A percentile compares a stretch with the other conserved stretches of the same genome.
phyloP scores from a whole-genome alignment of 768 basidiomycete genomes.

The Boletus pseudopeckii region DNA sequence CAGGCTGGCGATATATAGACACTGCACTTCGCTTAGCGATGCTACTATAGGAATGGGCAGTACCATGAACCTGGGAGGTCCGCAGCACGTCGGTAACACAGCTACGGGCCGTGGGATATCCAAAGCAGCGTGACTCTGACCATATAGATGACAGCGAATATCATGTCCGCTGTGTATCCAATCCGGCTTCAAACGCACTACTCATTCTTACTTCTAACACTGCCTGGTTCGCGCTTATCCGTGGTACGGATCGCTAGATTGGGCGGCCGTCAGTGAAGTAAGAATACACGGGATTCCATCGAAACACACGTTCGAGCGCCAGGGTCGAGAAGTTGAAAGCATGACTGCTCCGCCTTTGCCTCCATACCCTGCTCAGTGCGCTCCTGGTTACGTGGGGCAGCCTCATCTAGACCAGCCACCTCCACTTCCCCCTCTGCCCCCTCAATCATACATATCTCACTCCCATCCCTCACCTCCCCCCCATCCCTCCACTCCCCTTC shows the following conservation, averaged over 20 bases:
- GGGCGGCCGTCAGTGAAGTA: neutral
- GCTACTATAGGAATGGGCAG: neutral
- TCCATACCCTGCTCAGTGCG: slow-evolving; percentile 20
- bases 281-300: neutral
- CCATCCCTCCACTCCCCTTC: slow-evolving; percentile 50
- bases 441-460: slow-evolving; percentile 30
- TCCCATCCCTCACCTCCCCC: slow-evolving; percentile 20
- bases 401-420: slow-evolving; percentile 33
- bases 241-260: neutral
- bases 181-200: neutral
- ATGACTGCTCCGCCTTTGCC: slow-evolving; percentile 32
- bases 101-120: neutral
- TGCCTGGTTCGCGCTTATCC: neutral
- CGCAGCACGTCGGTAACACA: neutral
- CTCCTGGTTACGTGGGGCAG: slow-evolving; percentile 7
- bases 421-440: slow-evolving; percentile 50
- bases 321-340: neutral
- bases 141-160: neutral
- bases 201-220: neutral
- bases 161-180: too few species aligned
- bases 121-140: neutral
- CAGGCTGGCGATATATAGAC: neutral
- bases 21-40: neutral
- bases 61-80: neutral
- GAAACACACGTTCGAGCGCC: neutral